A percentile compares a stretch with the other conserved stretches of the same genome.
These are phyloP conservation scores for Asterella californica DNA, from an alignment of 225 moss, liverwort and hornwort species.

Conservation along the genomic window DNA sequence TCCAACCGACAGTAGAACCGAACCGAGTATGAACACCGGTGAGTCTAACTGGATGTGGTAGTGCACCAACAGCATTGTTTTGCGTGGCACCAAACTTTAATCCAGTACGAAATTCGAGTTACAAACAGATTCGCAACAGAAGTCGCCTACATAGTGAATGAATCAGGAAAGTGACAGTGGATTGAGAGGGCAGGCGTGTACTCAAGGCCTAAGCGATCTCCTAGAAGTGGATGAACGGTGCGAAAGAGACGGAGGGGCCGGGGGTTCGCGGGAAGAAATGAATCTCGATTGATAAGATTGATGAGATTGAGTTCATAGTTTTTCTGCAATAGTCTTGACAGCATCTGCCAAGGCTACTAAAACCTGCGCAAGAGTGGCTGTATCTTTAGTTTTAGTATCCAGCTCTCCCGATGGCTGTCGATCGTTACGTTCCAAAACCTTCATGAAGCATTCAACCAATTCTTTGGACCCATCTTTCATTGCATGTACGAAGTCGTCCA, in stretches of 20 bases:
- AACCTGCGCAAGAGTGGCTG: constrained; percentile 72
- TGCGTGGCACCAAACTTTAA: background rate
- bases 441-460: constrained; percentile 95
- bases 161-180: background rate
- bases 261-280: background rate
- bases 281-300: background rate
- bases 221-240: background rate
- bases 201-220: background rate
- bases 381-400: constrained; percentile 68
- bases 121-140: background rate
- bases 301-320: constrained; percentile 50
- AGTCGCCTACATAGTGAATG: background rate
- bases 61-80: too few species aligned
- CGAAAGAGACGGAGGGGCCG: background rate
- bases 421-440: constrained; percentile 82
- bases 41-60: too few species aligned
- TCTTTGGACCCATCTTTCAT: constrained; percentile 97
- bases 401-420: constrained; percentile 62
- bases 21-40: too few species aligned
- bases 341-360: constrained; percentile 93
- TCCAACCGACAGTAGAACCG: background rate
- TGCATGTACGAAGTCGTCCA: constrained; percentile 83
- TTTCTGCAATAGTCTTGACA: constrained; percentile 87
- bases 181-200: background rate
- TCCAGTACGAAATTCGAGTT: background rate